phyloP scores from a whole-genome alignment of 148 eudicot species.

The Limonium bicolor region DNA sequence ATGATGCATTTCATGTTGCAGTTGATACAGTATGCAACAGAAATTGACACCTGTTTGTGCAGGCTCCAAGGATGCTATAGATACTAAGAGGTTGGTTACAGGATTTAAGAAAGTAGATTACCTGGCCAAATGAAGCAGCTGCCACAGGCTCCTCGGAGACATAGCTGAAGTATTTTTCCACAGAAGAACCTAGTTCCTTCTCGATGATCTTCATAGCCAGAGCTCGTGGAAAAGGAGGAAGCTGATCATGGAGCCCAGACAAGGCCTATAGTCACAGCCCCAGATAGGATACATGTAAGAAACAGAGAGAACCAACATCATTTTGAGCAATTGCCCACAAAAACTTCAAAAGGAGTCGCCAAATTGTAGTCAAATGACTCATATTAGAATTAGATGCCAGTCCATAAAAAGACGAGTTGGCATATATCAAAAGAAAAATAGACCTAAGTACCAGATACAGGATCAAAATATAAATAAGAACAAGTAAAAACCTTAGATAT shows the following conservation, averaged over 20 bases:
- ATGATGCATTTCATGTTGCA: too few species aligned
- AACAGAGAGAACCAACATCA: not conserved
- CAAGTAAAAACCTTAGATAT: conserved; percentile 47
- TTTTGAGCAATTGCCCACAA: too few species aligned
- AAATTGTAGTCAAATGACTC: too few species aligned
- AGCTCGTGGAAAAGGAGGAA: conserved; percentile 83
- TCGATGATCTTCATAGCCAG: conserved; percentile 86
- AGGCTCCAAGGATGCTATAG: not conserved
- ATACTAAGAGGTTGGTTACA: not conserved
- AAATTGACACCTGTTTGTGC: not conserved
- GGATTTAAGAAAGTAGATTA: conserved; percentile 10
- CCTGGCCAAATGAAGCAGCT: conserved; percentile 99
- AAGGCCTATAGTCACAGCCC: conserved; percentile 65
- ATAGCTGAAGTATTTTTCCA: conserved; percentile 39
- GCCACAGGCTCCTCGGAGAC: conserved; percentile 91
- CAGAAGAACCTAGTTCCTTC: conserved; percentile 71
- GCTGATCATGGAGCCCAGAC: conserved; percentile 86
- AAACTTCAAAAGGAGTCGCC: too few species aligned
- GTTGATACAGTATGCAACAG: too few species aligned
- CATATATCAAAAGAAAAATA: too few species aligned
- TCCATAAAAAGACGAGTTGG: too few species aligned
- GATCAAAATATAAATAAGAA: conserved; percentile 5
- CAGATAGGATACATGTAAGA: too few species aligned
- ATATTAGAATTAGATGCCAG: too few species aligned
- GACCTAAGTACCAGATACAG: not conserved